Evolutionary conservation across 257 asterid genomes (phyloP), one percentile per base, ranked within the genome.

Genomic region (Ehretia macrophylla): DNA sequence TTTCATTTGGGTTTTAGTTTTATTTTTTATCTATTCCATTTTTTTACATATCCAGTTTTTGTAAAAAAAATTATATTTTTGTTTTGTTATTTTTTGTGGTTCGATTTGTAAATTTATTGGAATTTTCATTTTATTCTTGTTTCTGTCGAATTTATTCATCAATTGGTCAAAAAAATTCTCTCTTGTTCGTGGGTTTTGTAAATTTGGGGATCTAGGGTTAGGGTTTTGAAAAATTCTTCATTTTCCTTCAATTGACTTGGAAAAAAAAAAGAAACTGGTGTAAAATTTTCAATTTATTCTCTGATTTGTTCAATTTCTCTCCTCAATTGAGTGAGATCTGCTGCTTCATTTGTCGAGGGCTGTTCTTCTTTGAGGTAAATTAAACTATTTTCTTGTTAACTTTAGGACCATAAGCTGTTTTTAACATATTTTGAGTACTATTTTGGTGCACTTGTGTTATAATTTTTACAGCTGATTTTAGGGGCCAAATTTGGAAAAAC

Each of bases 191-290:
- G n/a, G n/a, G n/a, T n/a, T 11, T 27, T 53, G 9, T 51, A 14
- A 10, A 50, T 4, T 58, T 58, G 53, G 74, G 64, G 62, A 56
- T 74, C 51, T 56, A 44, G 72, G 66, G 66, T 66, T 66, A 38
- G 55, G 64, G 27, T 58, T 63, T 47, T 18, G 38, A 32, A 18
- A 17, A 14, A 12, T 4, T 17, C n/a, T 59, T 53, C 18, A 32
- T 70, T 42, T 10, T 27, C 17, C 8, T 17, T 27, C 14, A 13
- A 45, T 32, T 22, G 45, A 12, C 22, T 22, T 9, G 1, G 18
- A 12, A 18, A 39, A 48, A 16, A 35, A 10, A 27, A 70, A n/a
- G n/a, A 65, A 27, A 59, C 38, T 8, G 48, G 48, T n/a, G 12
- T 44, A 23, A 52, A 27, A 42, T 39, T 60, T 12, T 37, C 54